Evolutionary conservation across 2,329 filamentous ascomycete species (phyloP), one percentile per base, ranked within the genome.

Genomic region (Lachnellula occidentalis): DNA sequence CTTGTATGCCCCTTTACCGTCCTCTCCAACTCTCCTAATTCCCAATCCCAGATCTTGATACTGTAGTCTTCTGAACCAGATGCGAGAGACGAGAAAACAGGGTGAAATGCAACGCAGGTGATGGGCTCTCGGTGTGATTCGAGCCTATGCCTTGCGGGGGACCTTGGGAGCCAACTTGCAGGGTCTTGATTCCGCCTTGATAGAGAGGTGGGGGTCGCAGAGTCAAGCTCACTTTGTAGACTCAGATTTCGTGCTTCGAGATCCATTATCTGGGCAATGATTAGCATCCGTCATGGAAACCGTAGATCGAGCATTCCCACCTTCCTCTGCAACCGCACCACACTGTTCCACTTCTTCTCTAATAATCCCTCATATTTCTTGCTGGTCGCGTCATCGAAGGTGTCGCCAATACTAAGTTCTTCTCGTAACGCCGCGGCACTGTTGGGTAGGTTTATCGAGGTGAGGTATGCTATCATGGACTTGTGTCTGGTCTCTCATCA

Each of bases 291-390:
- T 31, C 27, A 31, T 31, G 9, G 27, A 9, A 31, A 31, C 9
- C 27, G 9, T 31, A 31, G 27, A 31, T 31, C 9, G 9, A 31
- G 27, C 27, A 31, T 60, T 47, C 72, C 49, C 73, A 88, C 90
- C 88, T 96, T 97, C 74, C 96, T 96, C 74, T 97, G 92, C 71
- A 97, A 73, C 58, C 92, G 82, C 66, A 96, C 91, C 27, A 97
- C 88, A 66, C 90, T 94, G 19, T 92, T 97, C 92, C 92, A 97
- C 77, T 97, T 97, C 81, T 96, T 96, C 78, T 97, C 92, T 62
- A 97, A 74, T 27, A 97, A 74, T 1, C 89, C 88, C 73, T 96
- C 91, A 74, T 96, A 97, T 74, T 95, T 96, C 77, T 96, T 96
- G 50, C 86, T 81, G 19, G 90, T 96, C 17, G 82, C 80, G 58